phyloP scores from a whole-genome alignment of 2,329 filamentous ascomycete species.

The Fusarium mexicanum region DNA sequence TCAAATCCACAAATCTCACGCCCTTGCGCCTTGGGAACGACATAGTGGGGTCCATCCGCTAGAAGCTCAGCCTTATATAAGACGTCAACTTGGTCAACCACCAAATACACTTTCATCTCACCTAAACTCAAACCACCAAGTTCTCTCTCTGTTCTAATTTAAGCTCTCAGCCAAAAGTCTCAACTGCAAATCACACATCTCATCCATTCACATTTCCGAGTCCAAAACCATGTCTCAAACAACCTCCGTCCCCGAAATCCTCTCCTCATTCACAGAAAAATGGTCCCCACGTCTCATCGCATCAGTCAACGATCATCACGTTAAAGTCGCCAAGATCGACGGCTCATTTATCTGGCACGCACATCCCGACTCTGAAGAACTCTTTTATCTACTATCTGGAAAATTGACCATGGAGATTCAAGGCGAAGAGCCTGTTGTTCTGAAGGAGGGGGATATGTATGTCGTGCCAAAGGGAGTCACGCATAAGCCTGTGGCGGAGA shows the following conservation, averaged over 20 bases:
- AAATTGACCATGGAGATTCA: slow-evolving; percentile 49
- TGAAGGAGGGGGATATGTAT: slow-evolving; percentile 48
- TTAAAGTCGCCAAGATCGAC: slow-evolving; percentile 53
- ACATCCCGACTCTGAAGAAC: slow-evolving; percentile 53
- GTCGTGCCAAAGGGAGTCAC: slow-evolving; percentile 50
- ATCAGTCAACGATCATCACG: slow-evolving; percentile 50
- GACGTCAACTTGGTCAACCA: too few species aligned
- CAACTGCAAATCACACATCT: too few species aligned
- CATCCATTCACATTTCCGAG: not conserved
- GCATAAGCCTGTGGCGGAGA: slow-evolving; percentile 50
- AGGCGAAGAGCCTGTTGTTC: slow-evolving; percentile 38
- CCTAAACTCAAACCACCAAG: not conserved
- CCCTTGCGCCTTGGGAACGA: slow-evolving; percentile 19
- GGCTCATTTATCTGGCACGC: slow-evolving; percentile 54
- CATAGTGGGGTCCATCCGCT: not conserved
- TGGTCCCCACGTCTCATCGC: slow-evolving; percentile 49
- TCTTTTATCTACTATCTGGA: slow-evolving; percentile 52
- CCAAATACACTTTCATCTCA: not conserved
- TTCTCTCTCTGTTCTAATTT: not conserved
- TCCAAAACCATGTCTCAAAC: slow-evolving; percentile 20
- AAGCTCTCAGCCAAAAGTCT: too few species aligned
- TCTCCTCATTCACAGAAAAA: slow-evolving; percentile 43
- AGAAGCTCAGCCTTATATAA: not conserved
- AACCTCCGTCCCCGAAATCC: slow-evolving; percentile 39
- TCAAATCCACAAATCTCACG: not conserved